phyloP scores from a whole-genome alignment of 306 rosid genomes.

The Prunus persica region Prunus_persica_NCBIv2 NC_034009.1:42902001-42902500 shows the following conservation, averaged over 20 bases:
- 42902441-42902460: conserved; percentile 41
- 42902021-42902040: background rate
- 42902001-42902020: background rate
- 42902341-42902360: conserved; percentile 63
- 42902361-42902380: conserved; percentile 72
- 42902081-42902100: conserved; percentile 4
- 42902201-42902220: background rate
- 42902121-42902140: conserved; percentile 11
- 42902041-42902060: background rate
- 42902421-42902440: background rate
- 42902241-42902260: conserved; percentile 38
- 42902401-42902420: conserved; percentile 8
- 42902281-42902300: conserved; percentile 37
- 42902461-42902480: conserved; percentile 68
- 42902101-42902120: conserved; percentile 19
- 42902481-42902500: conserved; percentile 77
- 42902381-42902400: conserved; percentile 15
- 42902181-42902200: background rate
- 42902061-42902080: background rate
- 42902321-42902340: conserved; percentile 64
- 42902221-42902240: conserved; percentile 19
- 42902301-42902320: conserved; percentile 31
- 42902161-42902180: conserved; percentile 18
- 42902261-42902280: conserved; percentile 36
- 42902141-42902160: conserved; percentile 10